Evolutionary conservation across 768 basidiomycete species (phyloP), one percentile per base, ranked within the genome.

Genomic region (Kwoniella europaea): DNA sequence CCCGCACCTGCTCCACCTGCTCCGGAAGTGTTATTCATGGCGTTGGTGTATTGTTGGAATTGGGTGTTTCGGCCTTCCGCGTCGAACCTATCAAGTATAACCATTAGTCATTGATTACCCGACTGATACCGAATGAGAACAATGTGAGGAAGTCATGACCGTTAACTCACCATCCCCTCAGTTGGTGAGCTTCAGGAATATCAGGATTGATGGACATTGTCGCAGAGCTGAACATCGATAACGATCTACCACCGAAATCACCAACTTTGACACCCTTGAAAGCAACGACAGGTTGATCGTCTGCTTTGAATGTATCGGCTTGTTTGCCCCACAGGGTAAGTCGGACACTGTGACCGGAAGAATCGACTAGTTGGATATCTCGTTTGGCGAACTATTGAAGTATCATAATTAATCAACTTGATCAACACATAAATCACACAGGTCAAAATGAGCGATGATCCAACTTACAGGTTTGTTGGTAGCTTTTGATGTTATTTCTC

Each of bases 261-360:
- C 93, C 90, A 52, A 98, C 92, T 82, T 91, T 93, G 73, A 93
- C 92, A 24, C 92, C 91, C 84, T 95, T 97, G 88, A 95, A 92
- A 4, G 96, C 96, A 73, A 95, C 87, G 41, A 98, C 90, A 10
- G 92, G 89, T 61, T 87, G 80, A 60, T 86, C 86, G 12, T 87
- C 85, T 5, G 86, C 84, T n/a, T 84, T 82, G 81, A 89, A 98
- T 52, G 88, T 87, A 81, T 98, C 93, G 0, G 96, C 96, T 82
- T 93, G 91, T 82, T 91, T 93, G 24, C 96, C 97, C 97, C 96
- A 99, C 41, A 98, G 86, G 3, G 96, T 99, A 74, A 98, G 82
- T 43, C 93, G 88, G 52, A 93, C 90, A 16, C 90, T 88, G 77
- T 86, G 92, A 44, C 88, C 88, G 7, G 93, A 91, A 71, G 88